Evolutionary conservation across 2,329 filamentous ascomycete species (phyloP), one percentile per base, ranked within the genome.

Genomic region (Fusarium protoensiforme): DNA sequence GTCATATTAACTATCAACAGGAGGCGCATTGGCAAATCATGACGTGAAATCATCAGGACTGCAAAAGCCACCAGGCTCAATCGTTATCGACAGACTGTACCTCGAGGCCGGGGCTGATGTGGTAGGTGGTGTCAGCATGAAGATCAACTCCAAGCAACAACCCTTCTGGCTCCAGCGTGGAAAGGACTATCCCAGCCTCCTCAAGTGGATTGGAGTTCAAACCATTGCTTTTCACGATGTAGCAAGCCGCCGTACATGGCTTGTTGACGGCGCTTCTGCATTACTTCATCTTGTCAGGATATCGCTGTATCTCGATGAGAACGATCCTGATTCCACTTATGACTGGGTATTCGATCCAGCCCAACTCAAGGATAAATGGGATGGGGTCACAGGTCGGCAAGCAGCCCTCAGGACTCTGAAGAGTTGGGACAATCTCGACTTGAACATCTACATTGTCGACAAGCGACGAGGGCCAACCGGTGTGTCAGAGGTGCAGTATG

Each of bases 241-340:
- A 0, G 20, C 20, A 2, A 61, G 67, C 0, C 54, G 67, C 0
- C 63, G 69, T 8, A 61, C 64, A 16, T 73, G 71, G 69, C 58
- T 73, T 0, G 20, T 73, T 7, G 69, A 72, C 3, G 67, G 69
- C 2, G 67, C 61, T 24, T 73, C 67, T 4, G 69, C 71, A 6
- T 18, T 73, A 8, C 69, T 73, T 24, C 64, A 73, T 39, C 39
- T 73, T 0, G 70, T 72, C 1, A 62, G 68, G 2, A 61, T 69
- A 31, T 72, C 68, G 9, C 58, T 72, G 4, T 18, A 68, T 2
- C 18, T 18, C 1, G 54, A 72, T 18, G 29, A 27, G 2, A 53
- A 65, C 3, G 70, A 71, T 7, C 58, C 58, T 0, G 68, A 72
- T 31, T 72, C 70, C 10, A 43, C 65, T 3, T 68, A 65, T 3